Base-by-base conservation (phyloP, 495 filamentous ascomycete genomes). In the Hypoxylon lienhwacheense region DNA sequence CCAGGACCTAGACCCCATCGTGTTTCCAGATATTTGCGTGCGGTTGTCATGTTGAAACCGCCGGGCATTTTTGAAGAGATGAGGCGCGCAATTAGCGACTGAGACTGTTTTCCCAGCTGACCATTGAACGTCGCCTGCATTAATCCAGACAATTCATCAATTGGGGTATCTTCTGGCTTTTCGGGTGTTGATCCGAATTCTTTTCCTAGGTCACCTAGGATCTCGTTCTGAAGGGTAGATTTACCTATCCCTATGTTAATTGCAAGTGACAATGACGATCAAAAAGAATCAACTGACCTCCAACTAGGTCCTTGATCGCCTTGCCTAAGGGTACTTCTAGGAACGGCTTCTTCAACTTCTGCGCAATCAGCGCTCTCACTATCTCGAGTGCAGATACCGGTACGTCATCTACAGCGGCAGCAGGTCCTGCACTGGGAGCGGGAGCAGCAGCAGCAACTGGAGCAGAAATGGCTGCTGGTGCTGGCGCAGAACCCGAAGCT, bases 21-120 rank as follows among this genome's bases (percentile, higher is more conserved):
- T 4, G 91, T 92, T 73, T 95, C 90, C 16, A 99, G 70, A 62
- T 97, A 93, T 74, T 99, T 97, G 39, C 92, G 81, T 8, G 93
- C 89, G 1, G 86, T 79, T 60, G 92, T 96, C 66, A 97, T 97
- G 68, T 97, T 99, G 80, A 97, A 99, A 39, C 93, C 93, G 66
- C 91, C 95, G 24, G 93, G 95, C 93, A 99, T 97, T 71, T 99
- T 99, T 4, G 93, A 96, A 3, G 95, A 97, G 20, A 99, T 91
- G 66, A 97, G 77, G 53, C 92, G 84, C 22, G 95, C 92, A 65
- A 97, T 85, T 44, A 97, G 83, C 3, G 93, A 95, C 21, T 89
- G 89, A 0, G 93, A 92, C 47, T 97, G 93, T 74, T 99, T 97
- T 59, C 93, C 93, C 40, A 97, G 84, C 73, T 97, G 91, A 41